Percentiles rank a stretch among this genome's conserved stretches.
Evolutionary conservation across 768 basidiomycete genomes (phyloP).

Genomic region (Amanita exitialis): DNA sequence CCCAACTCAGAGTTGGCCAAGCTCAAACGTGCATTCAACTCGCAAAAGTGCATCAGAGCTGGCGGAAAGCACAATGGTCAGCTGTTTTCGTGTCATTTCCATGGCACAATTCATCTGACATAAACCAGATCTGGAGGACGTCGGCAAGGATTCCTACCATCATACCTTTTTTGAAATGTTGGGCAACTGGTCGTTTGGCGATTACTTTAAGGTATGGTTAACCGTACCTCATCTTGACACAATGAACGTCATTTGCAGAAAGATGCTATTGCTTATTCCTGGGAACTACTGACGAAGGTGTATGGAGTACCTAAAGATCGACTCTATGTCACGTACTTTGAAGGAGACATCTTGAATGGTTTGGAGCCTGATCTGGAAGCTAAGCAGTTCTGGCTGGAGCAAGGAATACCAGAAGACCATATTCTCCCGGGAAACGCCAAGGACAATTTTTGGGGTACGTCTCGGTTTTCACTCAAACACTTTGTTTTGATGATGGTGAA

Average conservation of each 20-base stretch:
- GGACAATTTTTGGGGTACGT: constrained; percentile 97
- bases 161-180: constrained; percentile 99
- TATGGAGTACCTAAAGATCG: constrained; percentile 85
- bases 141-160: constrained; percentile 97
- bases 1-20: constrained; percentile 87
- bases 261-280: constrained; percentile 89
- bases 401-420: constrained; percentile 83
- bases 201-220: constrained; percentile 89
- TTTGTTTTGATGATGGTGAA: constrained; percentile 6
- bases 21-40: constrained; percentile 89
- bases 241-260: constrained; percentile 37
- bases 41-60: constrained; percentile 96
- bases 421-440: constrained; percentile 91
- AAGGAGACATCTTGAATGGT: constrained; percentile 80
- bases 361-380: constrained; percentile 87
- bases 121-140: constrained; percentile 85
- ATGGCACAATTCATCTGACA: neutral
- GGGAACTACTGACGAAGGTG: constrained; percentile 87
- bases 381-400: constrained; percentile 77
- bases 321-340: constrained; percentile 96
- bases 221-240: constrained; percentile 8
- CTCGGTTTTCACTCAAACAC: neutral
- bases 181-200: constrained; percentile 99
- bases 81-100: neutral
- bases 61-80: constrained; percentile 98